Evolutionary conservation across 106 monocot species (phyloP).

Genomic region (Dendrobium huoshanense): DNA sequence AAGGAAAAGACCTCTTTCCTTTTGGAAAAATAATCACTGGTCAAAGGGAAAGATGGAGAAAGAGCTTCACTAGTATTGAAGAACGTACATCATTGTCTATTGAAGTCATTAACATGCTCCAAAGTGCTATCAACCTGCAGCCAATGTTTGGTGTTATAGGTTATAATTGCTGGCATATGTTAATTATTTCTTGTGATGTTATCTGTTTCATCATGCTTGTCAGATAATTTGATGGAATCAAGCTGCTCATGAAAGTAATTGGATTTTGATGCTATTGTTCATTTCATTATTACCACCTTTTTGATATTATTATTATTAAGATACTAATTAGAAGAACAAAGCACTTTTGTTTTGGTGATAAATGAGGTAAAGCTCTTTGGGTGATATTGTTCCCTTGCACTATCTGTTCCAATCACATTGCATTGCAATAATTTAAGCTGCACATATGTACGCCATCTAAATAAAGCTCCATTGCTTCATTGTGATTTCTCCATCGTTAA

Average conservation of each 20-base stretch:
- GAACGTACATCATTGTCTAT: background rate
- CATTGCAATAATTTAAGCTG: background rate
- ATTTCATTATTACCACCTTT: background rate
- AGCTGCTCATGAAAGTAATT: background rate
- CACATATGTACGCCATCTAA: background rate
- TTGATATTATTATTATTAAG: background rate
- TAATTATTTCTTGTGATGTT: background rate
- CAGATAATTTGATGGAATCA: background rate
- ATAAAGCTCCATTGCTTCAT: background rate
- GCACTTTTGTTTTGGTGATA: background rate
- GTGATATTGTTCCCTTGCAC: background rate
- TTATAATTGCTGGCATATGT: background rate
- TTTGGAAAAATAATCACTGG: background rate
- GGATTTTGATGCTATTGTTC: background rate
- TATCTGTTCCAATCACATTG: background rate
- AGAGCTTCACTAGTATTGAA: background rate
- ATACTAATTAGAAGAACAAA: background rate
- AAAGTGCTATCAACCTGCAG: background rate
- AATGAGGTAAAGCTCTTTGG: background rate
- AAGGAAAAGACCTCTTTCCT: background rate
- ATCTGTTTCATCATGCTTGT: constrained; percentile 1
- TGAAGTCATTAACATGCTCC: background rate
- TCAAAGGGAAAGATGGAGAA: background rate
- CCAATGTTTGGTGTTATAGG: background rate
- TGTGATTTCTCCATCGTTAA: background rate